Base-by-base conservation (phyloP, 208 protist species). In the Jaenimonas drosophilae region DNA sequence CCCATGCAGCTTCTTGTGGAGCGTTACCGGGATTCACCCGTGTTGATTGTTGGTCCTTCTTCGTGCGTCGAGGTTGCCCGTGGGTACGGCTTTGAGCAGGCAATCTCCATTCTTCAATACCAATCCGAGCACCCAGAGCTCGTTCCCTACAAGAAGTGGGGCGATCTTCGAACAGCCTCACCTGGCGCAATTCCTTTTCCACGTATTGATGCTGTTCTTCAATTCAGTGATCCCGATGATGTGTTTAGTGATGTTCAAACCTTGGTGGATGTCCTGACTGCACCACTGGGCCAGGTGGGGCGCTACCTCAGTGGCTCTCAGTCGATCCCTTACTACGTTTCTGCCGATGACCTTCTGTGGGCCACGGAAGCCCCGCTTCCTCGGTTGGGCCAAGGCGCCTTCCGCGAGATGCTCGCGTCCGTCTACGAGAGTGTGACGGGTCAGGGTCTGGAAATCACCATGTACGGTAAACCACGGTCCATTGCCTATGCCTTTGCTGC, bases 401-500 rank as follows among this genome's bases (percentile, higher is more conserved):
- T 86, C 28, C 77, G 81, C 6, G 75, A 94, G 53, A 90, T 94
- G 78, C 46, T 94, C 26, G 49, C 73, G 7, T 65, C 79, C n/a
- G 70, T 88, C 0, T 90, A 76, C 54, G 60, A 80, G 41, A 83
- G 71, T 41, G 67, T 94, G 19, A 85, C 80, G 4, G 85, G 80
- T 6, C 49, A 84, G 36, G 49, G 64, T 5, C 53, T 94, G 37
- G 57, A 86, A 36, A 49, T 76, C 9, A 73, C 62, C 41, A 72
- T 68, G 31, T 94, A 82, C 55, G 85, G 85, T 14, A 94, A 94
- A 44, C 85, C 85, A 11, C 85, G 85, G 29, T 64, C 65, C 44
- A 87, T 94, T 45, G 72, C 78, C 6, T 90, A 85, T 50, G 68
- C 73, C 2, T 90, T 70, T 49, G 85, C 85, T 2, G 77, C 82